Evolutionary conservation across 306 rosid species (phyloP).

Genomic region (Glycine latifolia): DNA sequence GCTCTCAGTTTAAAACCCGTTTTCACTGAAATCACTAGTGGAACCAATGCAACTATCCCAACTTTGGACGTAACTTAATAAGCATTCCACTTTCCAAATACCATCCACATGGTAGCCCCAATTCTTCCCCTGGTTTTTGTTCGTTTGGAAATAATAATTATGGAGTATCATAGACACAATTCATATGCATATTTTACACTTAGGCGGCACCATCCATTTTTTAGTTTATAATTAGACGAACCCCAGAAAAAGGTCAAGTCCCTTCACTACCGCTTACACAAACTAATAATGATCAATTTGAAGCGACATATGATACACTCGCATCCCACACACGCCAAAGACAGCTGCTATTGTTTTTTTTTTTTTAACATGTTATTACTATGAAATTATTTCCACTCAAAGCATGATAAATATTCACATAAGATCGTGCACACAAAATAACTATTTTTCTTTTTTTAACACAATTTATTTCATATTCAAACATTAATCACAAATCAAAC

Average conservation of each 20-base stretch:
- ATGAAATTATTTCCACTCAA: too few species aligned
- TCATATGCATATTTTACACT: not conserved
- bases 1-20: too few species aligned
- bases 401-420: too few species aligned
- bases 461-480: too few species aligned
- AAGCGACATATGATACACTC: not conserved
- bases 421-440: too few species aligned
- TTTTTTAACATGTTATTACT: too few species aligned
- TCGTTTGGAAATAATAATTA: not conserved
- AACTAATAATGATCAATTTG: not conserved
- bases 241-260: not conserved
- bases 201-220: not conserved
- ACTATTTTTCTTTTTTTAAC: too few species aligned
- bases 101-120: not conserved
- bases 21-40: too few species aligned
- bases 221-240: not conserved
- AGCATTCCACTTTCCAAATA: not conserved
- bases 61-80: not conserved
- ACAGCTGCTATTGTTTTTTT: not conserved
- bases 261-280: not conserved
- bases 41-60: not conserved
- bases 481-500: too few species aligned
- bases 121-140: not conserved
- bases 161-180: not conserved
- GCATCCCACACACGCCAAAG: not conserved